Conservation (phyloP, 2,329 filamentous ascomycete genomes). For the Monilinia polystroma region DNA sequence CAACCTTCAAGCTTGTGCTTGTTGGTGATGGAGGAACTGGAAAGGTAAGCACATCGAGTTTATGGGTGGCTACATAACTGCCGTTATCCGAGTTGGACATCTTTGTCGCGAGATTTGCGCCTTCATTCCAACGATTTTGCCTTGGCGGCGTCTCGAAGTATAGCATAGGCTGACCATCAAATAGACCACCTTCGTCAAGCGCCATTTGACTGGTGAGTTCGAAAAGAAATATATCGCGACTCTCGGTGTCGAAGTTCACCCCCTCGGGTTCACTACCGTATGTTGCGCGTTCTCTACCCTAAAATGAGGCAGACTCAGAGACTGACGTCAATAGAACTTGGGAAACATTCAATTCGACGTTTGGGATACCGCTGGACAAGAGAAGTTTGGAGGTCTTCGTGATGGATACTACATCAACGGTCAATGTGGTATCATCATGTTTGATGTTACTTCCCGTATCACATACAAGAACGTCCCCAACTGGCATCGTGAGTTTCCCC, state of each 20-base stretch:
- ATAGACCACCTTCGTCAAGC: conserved; percentile 99
- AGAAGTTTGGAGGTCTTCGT: conserved; percentile 99
- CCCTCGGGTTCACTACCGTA: conserved; percentile 96
- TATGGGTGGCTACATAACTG: background rate
- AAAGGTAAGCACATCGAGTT: conserved; percentile 66
- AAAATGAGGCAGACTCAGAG: background rate
- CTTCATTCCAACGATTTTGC: conserved; percentile 31
- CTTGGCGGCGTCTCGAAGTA: conserved; percentile 26
- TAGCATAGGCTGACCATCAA: conserved; percentile 30
- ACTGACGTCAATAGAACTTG: conserved; percentile 64
- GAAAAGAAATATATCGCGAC: conserved; percentile 99
- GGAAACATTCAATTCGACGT: conserved; percentile 98
- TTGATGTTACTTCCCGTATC: conserved; percentile 98
- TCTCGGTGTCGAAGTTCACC: conserved; percentile 98
- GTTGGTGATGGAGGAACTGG: conserved; percentile 99
- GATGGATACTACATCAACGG: conserved; percentile 99
- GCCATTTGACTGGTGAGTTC: conserved; percentile 98
- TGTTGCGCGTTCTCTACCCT: conserved; percentile 44
- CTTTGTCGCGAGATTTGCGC: conserved; percentile 28
- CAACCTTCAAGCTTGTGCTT: conserved; percentile 99
- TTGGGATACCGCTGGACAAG: conserved; percentile 98
- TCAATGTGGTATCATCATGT: conserved; percentile 99
- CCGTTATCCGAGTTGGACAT: conserved; percentile 22
- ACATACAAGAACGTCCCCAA: conserved; percentile 99
- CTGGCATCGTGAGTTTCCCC: conserved; percentile 86